Percentiles rank a stretch among this genome's conserved stretches.
phyloP scores from a whole-genome alignment of 2,329 filamentous ascomycete genomes.

The Fusarium chlamydosporum region DNA sequence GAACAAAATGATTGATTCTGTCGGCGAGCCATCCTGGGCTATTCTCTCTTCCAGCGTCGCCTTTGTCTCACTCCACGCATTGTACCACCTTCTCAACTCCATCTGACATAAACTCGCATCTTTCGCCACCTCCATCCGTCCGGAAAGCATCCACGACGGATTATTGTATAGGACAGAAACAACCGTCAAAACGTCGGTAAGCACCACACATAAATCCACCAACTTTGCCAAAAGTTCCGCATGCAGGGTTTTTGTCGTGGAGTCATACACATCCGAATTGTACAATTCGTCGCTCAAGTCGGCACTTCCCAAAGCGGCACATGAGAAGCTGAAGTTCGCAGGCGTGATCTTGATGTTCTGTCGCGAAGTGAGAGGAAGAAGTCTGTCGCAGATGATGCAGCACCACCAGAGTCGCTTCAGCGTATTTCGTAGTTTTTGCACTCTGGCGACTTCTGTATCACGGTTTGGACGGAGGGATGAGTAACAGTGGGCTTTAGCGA shows the following conservation, averaged over 20 bases:
- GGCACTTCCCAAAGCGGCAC: slow-evolving; percentile 31
- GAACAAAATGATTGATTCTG: slow-evolving; percentile 39
- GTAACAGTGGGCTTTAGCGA: slow-evolving; percentile 47
- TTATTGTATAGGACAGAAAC: slow-evolving; percentile 46
- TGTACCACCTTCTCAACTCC: slow-evolving; percentile 44
- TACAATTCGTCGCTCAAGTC: slow-evolving; percentile 45
- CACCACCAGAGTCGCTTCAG: slow-evolving; percentile 49
- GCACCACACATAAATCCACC: slow-evolving; percentile 45
- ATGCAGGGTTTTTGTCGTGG: slow-evolving; percentile 39
- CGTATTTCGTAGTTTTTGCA: slow-evolving; percentile 39
- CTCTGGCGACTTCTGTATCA: slow-evolving; percentile 23
- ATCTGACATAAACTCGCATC: slow-evolving; percentile 44
- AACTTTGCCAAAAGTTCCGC: slow-evolving; percentile 42
- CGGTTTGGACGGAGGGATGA: slow-evolving; percentile 24
- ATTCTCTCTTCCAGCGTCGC: slow-evolving; percentile 31
- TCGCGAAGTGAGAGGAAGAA: slow-evolving; percentile 41
- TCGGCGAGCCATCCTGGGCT: slow-evolving; percentile 9
- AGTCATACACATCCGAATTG: slow-evolving; percentile 45
- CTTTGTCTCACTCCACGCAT: slow-evolving; percentile 38
- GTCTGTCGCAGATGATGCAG: slow-evolving; percentile 47
- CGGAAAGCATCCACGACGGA: slow-evolving; percentile 40
- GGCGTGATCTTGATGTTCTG: slow-evolving; percentile 49
- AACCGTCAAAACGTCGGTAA: slow-evolving; percentile 44
- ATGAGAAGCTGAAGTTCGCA: slow-evolving; percentile 46
- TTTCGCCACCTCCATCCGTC: slow-evolving; percentile 35